Evolutionary conservation across 2,329 filamentous ascomycete species (phyloP), one percentile per base, ranked within the genome.

Genomic region (Ilyonectria destructans): DNA sequence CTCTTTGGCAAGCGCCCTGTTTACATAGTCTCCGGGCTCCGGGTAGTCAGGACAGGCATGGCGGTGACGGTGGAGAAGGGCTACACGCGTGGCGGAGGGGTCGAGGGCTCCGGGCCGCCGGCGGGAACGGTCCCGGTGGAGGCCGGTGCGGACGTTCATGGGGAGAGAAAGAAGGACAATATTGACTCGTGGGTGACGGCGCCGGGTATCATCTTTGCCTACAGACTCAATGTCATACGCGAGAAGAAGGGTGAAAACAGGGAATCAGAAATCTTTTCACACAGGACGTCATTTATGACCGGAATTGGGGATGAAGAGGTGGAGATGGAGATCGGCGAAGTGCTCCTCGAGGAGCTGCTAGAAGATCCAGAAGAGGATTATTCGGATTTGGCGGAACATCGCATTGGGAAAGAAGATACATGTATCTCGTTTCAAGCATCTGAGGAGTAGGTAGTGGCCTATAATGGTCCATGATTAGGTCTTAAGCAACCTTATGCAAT

Each of bases 201-300:
- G 6, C 52, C 52, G 33, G 52, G 52, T 17, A 37, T 56, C 8
- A 19, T 56, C 10, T 56, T 56, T 40, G 52, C 52, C n/a, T 56
- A 56, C 31, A 17, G 52, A n/a, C 52, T 56, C n/a, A 29, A 56
- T 37, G 52, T 40, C 15, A 56, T 56, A 19, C 52, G 52, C n/a
- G 26, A n/a, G n/a, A n/a, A 29, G 17, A 35, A 33, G 33, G 23
- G 31, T 9, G 23, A 23, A 6, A 33, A 15, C 29, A 31, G 10
- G 49, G 5, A n/a, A 23, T 17, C 52, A n/a, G 52, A 56, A 21
- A 37, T 56, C 26, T 56, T 56, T 37, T 56, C 52, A 40, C 29
- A 56, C 29, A 35, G 52, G 5, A 19, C 52, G 17, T 29, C 52
- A 7, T 37, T 56, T 9, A 37, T 56, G 29, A 56, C 29, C 7